Conservation (phyloP, 2,329 filamentous ascomycete genomes). For the Alternaria ethzedia region DNA sequence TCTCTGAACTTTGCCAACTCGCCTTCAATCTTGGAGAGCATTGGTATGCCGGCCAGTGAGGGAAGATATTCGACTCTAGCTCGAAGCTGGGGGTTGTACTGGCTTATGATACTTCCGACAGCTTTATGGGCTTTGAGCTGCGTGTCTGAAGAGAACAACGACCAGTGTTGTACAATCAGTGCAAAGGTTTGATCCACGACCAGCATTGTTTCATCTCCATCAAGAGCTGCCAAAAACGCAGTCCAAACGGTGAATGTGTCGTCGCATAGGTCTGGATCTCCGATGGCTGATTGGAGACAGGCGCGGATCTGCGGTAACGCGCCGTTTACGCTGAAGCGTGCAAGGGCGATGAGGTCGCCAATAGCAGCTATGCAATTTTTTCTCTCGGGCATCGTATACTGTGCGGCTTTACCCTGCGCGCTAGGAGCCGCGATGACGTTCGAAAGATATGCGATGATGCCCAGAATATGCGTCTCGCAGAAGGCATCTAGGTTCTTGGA, state of each 20-base stretch:
- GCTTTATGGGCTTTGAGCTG: slow-evolving; percentile 66
- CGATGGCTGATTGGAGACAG: slow-evolving; percentile 85
- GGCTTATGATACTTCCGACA: slow-evolving; percentile 69
- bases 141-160: slow-evolving; percentile 65
- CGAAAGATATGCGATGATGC: slow-evolving; percentile 83
- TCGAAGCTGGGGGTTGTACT: slow-evolving; percentile 66
- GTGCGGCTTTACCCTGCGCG: slow-evolving; percentile 47
- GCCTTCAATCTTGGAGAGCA: slow-evolving; percentile 71
- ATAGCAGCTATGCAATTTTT: slow-evolving; percentile 80
- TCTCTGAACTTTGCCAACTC: slow-evolving; percentile 70
- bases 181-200: slow-evolving; percentile 90
- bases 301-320: slow-evolving; percentile 93
- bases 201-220: slow-evolving; percentile 75
- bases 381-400: slow-evolving; percentile 70
- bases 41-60: slow-evolving; percentile 73
- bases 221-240: slow-evolving; percentile 73
- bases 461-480: slow-evolving; percentile 82
- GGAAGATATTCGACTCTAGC: slow-evolving; percentile 78
- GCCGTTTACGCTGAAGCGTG: slow-evolving; percentile 73
- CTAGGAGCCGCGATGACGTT: slow-evolving; percentile 74
- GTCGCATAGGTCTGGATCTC: slow-evolving; percentile 75
- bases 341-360: slow-evolving; percentile 83
- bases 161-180: slow-evolving; percentile 83
- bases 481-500: slow-evolving; percentile 72
- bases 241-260: slow-evolving; percentile 85